phyloP scores from a whole-genome alignment of 2,329 filamentous ascomycete species.

The Fusarium abutilonis region DNA sequence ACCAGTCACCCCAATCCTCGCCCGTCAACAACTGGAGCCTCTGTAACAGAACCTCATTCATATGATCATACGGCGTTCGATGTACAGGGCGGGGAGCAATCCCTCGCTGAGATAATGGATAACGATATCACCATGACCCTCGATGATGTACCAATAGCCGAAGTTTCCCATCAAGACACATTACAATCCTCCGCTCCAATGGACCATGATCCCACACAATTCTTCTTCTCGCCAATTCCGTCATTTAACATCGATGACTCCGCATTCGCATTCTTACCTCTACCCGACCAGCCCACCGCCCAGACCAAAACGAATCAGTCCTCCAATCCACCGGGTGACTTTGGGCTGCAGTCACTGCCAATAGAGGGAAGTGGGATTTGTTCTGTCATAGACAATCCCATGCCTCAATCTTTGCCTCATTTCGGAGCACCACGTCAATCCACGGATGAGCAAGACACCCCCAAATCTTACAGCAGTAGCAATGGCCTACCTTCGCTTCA shows the following conservation, averaged over 20 bases:
- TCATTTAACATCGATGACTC: background rate
- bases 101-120: too few relatives aligned
- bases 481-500: background rate
- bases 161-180: background rate
- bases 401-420: background rate
- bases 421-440: background rate
- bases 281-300: background rate
- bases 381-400: background rate
- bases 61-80: too few relatives aligned
- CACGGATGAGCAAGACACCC: background rate
- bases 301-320: background rate
- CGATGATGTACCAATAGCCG: too few relatives aligned
- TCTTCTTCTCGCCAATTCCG: slow-evolving; percentile 1
- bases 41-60: too few relatives aligned
- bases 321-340: background rate
- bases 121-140: too few relatives aligned
- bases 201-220: background rate
- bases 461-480: background rate
- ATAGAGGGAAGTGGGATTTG: background rate
- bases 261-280: background rate
- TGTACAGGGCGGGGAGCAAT: too few relatives aligned
- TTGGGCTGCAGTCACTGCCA: background rate
- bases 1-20: too few relatives aligned
- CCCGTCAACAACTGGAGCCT: too few relatives aligned
- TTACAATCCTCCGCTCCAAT: background rate